phyloP scores from a whole-genome alignment of 2,329 filamentous ascomycete genomes.

The Colletotrichum gigasporum region DNA sequence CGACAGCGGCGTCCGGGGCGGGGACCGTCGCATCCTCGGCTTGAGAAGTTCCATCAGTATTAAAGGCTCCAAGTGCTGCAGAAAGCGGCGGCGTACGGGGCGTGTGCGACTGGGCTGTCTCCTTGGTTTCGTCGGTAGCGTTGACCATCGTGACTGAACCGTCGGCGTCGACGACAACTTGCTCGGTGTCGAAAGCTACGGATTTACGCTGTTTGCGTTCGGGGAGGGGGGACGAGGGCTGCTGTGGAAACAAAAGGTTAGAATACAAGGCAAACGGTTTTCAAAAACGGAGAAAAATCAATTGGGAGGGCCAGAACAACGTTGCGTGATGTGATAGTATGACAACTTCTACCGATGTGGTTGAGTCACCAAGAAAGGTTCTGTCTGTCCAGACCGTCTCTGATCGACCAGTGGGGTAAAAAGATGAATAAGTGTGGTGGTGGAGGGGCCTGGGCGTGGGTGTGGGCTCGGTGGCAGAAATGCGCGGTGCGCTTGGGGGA shows the following conservation, averaged over 20 bases:
- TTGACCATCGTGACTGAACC: conserved; percentile 83
- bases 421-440: conserved; percentile 21
- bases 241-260: conserved; percentile 14
- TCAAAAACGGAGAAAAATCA: neutral
- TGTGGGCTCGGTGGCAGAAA: conserved; percentile 24
- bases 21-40: conserved; percentile 45
- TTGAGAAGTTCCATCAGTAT: conserved; percentile 56
- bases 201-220: conserved; percentile 87
- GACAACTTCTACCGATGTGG: neutral
- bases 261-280: conserved; percentile 2
- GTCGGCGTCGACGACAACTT: conserved; percentile 88
- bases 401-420: conserved; percentile 30
- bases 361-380: conserved; percentile 29
- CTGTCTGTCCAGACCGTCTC: conserved; percentile 25
- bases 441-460: conserved; percentile 25
- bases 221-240: conserved; percentile 37
- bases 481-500: conserved; percentile 27
- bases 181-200: conserved; percentile 90
- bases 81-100: conserved; percentile 70
- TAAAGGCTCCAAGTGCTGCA: conserved; percentile 63
- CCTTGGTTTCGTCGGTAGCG: conserved; percentile 78
- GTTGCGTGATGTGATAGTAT: conserved; percentile 1
- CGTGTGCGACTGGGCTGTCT: conserved; percentile 83
- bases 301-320: conserved; percentile 17
- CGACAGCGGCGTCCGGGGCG: conserved; percentile 60